These are phyloP conservation scores for Mycena venus DNA, from an alignment of 768 basidiomycete genomes.

Conservation along the genomic window DNA sequence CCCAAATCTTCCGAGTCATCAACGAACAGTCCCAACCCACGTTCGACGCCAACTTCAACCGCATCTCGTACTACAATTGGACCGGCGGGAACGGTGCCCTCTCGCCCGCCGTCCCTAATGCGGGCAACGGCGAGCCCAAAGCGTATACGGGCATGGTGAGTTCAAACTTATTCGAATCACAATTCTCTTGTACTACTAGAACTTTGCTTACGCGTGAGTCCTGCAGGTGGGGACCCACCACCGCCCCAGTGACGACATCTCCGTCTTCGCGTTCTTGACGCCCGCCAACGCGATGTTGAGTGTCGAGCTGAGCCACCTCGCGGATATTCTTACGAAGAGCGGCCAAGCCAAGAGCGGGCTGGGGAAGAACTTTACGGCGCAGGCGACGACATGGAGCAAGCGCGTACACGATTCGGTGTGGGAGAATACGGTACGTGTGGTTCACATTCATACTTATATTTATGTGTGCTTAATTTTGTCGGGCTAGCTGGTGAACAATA, in stretches of 20 bases:
- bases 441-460: not conserved
- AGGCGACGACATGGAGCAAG: conserved; percentile 70
- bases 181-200: conserved; percentile 44
- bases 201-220: no score
- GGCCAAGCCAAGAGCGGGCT: conserved; percentile 50
- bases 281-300: conserved; percentile 89
- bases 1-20: conserved; percentile 82
- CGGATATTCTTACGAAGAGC: conserved; percentile 57
- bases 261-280: conserved; percentile 79
- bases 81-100: conserved; percentile 77
- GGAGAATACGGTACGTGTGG: conserved; percentile 64
- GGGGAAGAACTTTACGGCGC: conserved; percentile 63
- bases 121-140: conserved; percentile 83
- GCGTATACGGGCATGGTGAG: conserved; percentile 74
- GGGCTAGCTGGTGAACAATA: conserved; percentile 67
- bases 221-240: conserved; percentile 87
- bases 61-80: conserved; percentile 87
- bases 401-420: conserved; percentile 73
- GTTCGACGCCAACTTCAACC: conserved; percentile 79
- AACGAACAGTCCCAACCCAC: conserved; percentile 81
- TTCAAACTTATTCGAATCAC: not conserved
- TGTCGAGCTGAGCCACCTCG: conserved; percentile 76
- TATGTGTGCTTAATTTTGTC: not conserved
- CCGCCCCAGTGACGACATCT: conserved; percentile 82
- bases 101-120: conserved; percentile 73